Evolutionary conservation across 495 filamentous ascomycete species (phyloP), one percentile per base, ranked within the genome.

Genomic region (Neurospora pannonica): DNA sequence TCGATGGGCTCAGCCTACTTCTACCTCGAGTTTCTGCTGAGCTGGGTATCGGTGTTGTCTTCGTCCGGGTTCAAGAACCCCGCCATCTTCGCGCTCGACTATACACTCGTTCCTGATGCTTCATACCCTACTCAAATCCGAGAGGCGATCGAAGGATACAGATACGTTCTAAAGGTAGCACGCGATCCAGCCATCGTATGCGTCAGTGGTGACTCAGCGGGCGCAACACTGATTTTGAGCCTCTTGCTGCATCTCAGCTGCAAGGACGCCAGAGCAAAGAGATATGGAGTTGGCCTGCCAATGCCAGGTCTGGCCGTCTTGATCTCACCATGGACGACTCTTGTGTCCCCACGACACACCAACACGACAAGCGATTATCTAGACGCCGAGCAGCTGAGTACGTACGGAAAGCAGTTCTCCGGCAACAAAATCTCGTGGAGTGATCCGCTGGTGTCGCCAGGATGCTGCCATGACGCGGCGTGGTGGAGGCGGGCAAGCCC

Each of bases 1-100:
- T 87, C 88, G 3, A 92, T 95, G 90, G 92, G 92, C 38, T 92
- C 91, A 17, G 79, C 85, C 36, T 91, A 92, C 81, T 95, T 95
- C 80, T 95, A 95, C 79, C 87, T 94, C 28, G 92, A 95, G 79
- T 94, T 94, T 76, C 84, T 95, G 21, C 78, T 93, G 42, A 86
- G 89, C 36, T 92, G 89, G 89, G 76, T 90, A 19, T 85, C 81
- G 54, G 78, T 90, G 0, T 82, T 95, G 42, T 82, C 84, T 38
- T 81, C 86, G 19, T 79, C 83, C 40, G 91, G 91, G 17, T 93
- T 90, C 77, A 70, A 78, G 17, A 94, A 94, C 77, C 92, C 93
- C 4, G 91, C 92, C 19, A 86, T 94, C n/a, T 91, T 95, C 78
- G 88, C 90, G 2, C 81, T 94, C 7, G 92, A 95, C 71, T 95